Conservation (phyloP, 2,329 filamentous ascomycete genomes). For the Alternaria arborescens region DNA sequence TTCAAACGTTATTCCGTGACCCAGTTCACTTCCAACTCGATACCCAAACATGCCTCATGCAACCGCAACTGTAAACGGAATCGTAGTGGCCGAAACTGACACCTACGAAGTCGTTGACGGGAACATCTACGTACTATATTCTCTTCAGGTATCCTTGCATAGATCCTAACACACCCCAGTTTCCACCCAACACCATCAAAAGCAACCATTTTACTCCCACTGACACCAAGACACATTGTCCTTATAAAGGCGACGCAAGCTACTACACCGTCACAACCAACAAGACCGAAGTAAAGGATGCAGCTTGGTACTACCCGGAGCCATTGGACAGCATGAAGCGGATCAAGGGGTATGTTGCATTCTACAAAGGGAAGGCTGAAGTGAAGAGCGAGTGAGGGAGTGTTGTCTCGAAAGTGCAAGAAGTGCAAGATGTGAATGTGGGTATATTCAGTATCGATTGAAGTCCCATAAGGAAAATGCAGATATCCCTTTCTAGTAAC, state of each 20-base stretch:
- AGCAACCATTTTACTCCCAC: slow-evolving; percentile 57
- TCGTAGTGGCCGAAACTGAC: slow-evolving; percentile 60
- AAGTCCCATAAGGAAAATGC: not conserved
- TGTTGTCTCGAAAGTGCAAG: not conserved
- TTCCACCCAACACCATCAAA: slow-evolving; percentile 55
- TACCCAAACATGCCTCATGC: slow-evolving; percentile 45
- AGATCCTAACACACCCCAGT: slow-evolving; percentile 19
- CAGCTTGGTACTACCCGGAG: slow-evolving; percentile 67
- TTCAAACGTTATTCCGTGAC: not conserved
- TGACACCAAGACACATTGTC: slow-evolving; percentile 60
- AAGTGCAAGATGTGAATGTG: not conserved
- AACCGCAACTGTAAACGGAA: slow-evolving; percentile 60
- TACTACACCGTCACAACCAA: slow-evolving; percentile 65
- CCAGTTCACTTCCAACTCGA: too few relatives aligned
- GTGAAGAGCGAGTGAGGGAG: slow-evolving; percentile 18
- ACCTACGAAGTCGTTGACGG: slow-evolving; percentile 66
- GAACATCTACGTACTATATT: slow-evolving; percentile 61
- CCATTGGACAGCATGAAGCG: slow-evolving; percentile 59
- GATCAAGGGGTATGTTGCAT: slow-evolving; percentile 66
- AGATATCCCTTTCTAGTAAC: slow-evolving; percentile 12
- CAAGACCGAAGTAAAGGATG: slow-evolving; percentile 60
- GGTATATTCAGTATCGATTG: slow-evolving; percentile 9
- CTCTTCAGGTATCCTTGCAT: not conserved
- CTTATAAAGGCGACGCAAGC: slow-evolving; percentile 66
- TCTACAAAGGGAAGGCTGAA: slow-evolving; percentile 59